These are phyloP conservation scores for Yarrowia galli DNA, from an alignment of 1,139 yeast species.

Conservation along the genomic window DNA sequence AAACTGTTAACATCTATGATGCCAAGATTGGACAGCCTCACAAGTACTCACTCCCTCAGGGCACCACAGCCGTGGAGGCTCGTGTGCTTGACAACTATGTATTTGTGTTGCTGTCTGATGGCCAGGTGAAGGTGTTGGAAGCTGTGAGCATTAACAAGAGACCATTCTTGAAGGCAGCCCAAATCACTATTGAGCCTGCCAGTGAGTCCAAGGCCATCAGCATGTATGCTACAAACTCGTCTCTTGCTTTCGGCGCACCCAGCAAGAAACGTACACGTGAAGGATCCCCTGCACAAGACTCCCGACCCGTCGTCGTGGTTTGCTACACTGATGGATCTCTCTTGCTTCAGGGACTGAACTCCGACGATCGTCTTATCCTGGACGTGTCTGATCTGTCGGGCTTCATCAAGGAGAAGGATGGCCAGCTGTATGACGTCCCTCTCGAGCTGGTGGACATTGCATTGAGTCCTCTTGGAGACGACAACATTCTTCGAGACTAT, in stretches of 20 bases:
- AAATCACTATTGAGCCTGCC: slow-evolving; percentile 20
- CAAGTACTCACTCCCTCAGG: slow-evolving; percentile 36
- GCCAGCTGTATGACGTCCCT: slow-evolving; percentile 13
- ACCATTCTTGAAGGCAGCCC: slow-evolving; percentile 33
- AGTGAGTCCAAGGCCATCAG: slow-evolving; percentile 25
- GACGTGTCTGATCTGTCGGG: slow-evolving; percentile 32
- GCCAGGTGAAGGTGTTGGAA: slow-evolving; percentile 30
- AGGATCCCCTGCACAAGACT: slow-evolving; percentile 29
- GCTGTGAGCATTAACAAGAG: slow-evolving; percentile 29
- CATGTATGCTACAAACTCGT: slow-evolving; percentile 14
- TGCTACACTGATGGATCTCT: slow-evolving; percentile 32
- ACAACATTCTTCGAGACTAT: slow-evolving; percentile 9
- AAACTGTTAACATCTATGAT: slow-evolving; percentile 35
- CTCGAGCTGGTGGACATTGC: slow-evolving; percentile 32
- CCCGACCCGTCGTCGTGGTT: slow-evolving; percentile 13
- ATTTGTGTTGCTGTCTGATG: slow-evolving; percentile 25
- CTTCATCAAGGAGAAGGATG: slow-evolving; percentile 20
- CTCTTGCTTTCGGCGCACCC: slow-evolving; percentile 8
- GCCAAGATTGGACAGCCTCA: slow-evolving; percentile 37
- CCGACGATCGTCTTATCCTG: slow-evolving; percentile 8
- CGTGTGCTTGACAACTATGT: slow-evolving; percentile 18
- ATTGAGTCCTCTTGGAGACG: slow-evolving; percentile 22
- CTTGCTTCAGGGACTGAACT: slow-evolving; percentile 4
- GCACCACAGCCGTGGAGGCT: slow-evolving; percentile 29
- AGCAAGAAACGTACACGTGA: slow-evolving; percentile 28